Percentiles rank a stretch among this genome's conserved stretches.
Conservation (phyloP, 768 basidiomycete genomes). For the Boletus sp. region DNA sequence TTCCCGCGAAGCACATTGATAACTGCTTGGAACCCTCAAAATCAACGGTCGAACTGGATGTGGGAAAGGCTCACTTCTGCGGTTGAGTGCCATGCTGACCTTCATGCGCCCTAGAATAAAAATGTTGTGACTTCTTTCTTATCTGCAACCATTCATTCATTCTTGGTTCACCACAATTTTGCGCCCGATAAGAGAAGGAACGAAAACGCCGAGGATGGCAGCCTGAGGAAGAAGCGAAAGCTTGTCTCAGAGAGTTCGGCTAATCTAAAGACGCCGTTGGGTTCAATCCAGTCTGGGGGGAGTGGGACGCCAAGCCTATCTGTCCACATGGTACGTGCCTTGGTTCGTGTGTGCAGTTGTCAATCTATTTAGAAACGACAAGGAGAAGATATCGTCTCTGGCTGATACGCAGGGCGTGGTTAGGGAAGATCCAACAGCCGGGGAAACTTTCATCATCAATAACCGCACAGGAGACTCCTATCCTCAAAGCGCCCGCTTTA, state of each 20-base stretch:
- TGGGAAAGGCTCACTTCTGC: slow-evolving; percentile 31
- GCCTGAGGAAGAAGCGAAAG: slow-evolving; percentile 54
- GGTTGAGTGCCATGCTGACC: slow-evolving; percentile 9
- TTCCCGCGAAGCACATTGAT: slow-evolving; percentile 68
- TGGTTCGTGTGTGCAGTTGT: slow-evolving; percentile 1
- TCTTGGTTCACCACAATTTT: slow-evolving; percentile 66
- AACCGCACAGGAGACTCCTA: slow-evolving; percentile 67
- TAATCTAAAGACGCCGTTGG: slow-evolving; percentile 5
- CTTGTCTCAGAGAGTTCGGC: slow-evolving; percentile 21
- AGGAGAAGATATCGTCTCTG: slow-evolving; percentile 18
- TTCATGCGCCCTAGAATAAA: slow-evolving; percentile 46
- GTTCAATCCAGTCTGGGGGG: slow-evolving; percentile 2
- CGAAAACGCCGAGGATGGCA: slow-evolving; percentile 18
- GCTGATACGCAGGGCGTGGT: slow-evolving; percentile 30
- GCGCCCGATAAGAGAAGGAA: slow-evolving; percentile 20
- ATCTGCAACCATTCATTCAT: slow-evolving; percentile 53
- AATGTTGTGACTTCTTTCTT: slow-evolving; percentile 54
- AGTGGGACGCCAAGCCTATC: slow-evolving; percentile 6
- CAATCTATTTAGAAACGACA: slow-evolving; percentile 11
- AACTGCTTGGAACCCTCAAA: slow-evolving; percentile 81
- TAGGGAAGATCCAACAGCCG: slow-evolving; percentile 66
- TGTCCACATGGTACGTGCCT: slow-evolving; percentile 21
- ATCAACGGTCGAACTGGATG: slow-evolving; percentile 61
- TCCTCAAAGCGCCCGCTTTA: slow-evolving; percentile 25
- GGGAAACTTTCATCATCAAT: slow-evolving; percentile 59